Evolutionary conservation across 1,284 basidiomycete species (phyloP).

Genomic region (Moesziomyces globuligerus): DNA sequence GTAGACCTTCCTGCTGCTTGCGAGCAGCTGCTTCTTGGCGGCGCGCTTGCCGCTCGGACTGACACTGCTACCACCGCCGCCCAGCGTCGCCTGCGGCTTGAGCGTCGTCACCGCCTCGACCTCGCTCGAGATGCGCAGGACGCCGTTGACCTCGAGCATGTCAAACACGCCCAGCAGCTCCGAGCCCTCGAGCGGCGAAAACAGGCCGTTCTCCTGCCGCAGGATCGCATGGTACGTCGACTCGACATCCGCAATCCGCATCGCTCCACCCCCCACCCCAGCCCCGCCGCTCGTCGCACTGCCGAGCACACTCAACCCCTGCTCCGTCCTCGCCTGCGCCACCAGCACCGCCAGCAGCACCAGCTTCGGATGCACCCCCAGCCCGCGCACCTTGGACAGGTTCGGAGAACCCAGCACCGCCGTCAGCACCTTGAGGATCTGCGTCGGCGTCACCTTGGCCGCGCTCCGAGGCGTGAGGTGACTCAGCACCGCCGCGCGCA

Average conservation of each 20-base stretch:
- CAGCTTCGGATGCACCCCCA: conserved; percentile 63
- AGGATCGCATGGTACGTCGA: conserved; percentile 56
- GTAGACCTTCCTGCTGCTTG: conserved; percentile 41
- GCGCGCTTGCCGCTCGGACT: conserved; percentile 59
- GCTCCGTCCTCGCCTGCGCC: conserved; percentile 39
- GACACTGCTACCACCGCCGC: conserved; percentile 21
- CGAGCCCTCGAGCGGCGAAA: conserved; percentile 50
- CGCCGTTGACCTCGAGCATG: conserved; percentile 61
- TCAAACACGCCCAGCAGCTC: conserved; percentile 65
- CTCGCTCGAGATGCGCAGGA: conserved; percentile 50
- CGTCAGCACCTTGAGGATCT: conserved; percentile 64
- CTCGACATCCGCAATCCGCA: conserved; percentile 57
- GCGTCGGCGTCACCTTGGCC: conserved; percentile 58
- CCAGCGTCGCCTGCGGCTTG: background rate
- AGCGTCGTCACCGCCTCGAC: conserved; percentile 13
- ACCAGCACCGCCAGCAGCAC: conserved; percentile 59
- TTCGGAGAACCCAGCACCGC: conserved; percentile 60
- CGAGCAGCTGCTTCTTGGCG: conserved; percentile 58
- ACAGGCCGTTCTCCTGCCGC: conserved; percentile 47
- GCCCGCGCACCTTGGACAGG: conserved; percentile 55
- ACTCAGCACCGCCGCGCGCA: conserved; percentile 33
- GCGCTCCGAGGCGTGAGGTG: conserved; percentile 51
- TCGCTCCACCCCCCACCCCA: conserved; percentile 2
- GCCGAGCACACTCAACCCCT: conserved; percentile 41
- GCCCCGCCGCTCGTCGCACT: conserved; percentile 6